A percentile compares a stretch with the other conserved stretches of the same genome.
phyloP scores from a whole-genome alignment of 1,284 basidiomycete species.

The Apiotrichum akiyoshidainum region DNA sequence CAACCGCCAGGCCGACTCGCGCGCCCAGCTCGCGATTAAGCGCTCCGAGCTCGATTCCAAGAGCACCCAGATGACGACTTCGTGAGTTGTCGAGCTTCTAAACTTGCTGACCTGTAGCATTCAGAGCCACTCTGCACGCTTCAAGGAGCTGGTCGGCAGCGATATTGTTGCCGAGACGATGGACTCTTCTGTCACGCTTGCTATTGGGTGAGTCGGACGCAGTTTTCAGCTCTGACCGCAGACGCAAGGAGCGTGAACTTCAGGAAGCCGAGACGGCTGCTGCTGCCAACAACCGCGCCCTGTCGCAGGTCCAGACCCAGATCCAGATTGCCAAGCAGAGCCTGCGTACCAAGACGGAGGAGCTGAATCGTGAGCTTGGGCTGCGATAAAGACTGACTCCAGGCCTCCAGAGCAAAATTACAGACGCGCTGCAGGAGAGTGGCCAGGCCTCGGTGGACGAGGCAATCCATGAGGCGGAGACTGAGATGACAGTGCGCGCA shows the following conservation, averaged over 20 bases:
- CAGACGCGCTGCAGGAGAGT: constrained; percentile 53
- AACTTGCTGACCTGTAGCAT: constrained; percentile 54
- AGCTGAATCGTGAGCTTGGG: constrained; percentile 59
- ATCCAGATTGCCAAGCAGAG: constrained; percentile 61
- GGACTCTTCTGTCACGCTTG: constrained; percentile 65
- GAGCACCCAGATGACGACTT: constrained; percentile 62
- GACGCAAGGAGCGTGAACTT: constrained; percentile 66
- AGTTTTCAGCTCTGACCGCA: constrained; percentile 35
- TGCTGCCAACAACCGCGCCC: constrained; percentile 56
- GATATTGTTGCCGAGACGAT: constrained; percentile 64
- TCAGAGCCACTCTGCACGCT: constrained; percentile 60
- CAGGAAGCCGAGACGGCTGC: constrained; percentile 58
- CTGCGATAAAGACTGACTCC: not conserved
- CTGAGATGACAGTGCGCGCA: constrained; percentile 58
- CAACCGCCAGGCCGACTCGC: constrained; percentile 74
- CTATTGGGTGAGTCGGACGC: constrained; percentile 56
- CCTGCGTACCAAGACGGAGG: constrained; percentile 62
- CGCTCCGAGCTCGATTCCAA: constrained; percentile 66
- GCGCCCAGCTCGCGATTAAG: constrained; percentile 78
- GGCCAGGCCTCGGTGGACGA: constrained; percentile 54
- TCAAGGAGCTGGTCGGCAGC: constrained; percentile 62
- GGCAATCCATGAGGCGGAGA: constrained; percentile 60
- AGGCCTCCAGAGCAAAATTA: constrained; percentile 61
- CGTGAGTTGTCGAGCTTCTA: constrained; percentile 54
- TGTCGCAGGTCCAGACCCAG: constrained; percentile 64